Evolutionary conservation across 1,139 yeast species (phyloP).

Genomic region (Debaryomyces subglobosus): DNA sequence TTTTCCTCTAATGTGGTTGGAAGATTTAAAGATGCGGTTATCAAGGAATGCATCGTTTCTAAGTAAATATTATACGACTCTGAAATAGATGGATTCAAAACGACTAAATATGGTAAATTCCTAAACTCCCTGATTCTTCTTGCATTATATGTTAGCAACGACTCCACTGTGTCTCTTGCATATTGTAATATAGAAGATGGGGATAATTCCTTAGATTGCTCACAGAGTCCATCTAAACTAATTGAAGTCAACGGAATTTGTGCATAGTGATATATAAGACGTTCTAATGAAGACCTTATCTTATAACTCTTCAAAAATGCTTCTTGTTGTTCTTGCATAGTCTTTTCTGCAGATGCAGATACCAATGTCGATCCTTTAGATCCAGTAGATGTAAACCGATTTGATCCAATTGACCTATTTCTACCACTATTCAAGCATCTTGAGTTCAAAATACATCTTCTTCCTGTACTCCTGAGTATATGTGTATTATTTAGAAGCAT

Average conservation of each 20-base stretch:
- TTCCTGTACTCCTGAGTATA: neutral
- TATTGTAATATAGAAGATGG: constrained; percentile 35
- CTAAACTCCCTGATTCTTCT: constrained; percentile 70
- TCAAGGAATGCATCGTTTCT: constrained; percentile 65
- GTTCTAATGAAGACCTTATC: constrained; percentile 53
- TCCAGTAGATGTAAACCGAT: neutral
- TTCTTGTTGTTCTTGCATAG: constrained; percentile 27
- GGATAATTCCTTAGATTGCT: constrained; percentile 44
- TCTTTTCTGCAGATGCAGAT: neutral
- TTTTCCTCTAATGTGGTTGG: constrained; percentile 58
- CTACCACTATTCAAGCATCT: neutral
- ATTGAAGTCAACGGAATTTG: constrained; percentile 49
- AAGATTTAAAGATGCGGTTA: constrained; percentile 42
- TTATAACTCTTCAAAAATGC: constrained; percentile 48
- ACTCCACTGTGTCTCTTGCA: constrained; percentile 48
- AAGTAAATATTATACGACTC: constrained; percentile 74
- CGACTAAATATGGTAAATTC: constrained; percentile 77
- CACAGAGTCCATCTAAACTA: constrained; percentile 47
- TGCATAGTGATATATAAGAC: constrained; percentile 54
- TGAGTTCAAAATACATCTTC: neutral
- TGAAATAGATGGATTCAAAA: constrained; percentile 88
- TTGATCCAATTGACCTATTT: neutral
- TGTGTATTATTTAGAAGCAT: neutral
- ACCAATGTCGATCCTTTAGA: neutral
- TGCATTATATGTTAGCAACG: constrained; percentile 50